Evolutionary conservation across 2,329 filamentous ascomycete species (phyloP).

Genomic region (Colletotrichum abscissum): DNA sequence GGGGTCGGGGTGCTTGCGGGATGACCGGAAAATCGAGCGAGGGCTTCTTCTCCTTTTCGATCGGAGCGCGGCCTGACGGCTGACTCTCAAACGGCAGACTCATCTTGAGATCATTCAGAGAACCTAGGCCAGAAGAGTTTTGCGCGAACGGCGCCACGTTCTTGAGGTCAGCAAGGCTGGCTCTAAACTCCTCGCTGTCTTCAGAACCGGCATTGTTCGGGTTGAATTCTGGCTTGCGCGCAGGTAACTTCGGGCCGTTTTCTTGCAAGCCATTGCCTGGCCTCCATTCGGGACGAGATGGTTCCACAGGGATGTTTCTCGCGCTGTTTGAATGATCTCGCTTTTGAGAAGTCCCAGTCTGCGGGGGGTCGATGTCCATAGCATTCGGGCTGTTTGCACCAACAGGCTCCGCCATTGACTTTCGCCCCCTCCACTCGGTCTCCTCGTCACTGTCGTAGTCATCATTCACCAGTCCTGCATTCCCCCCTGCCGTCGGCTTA

Average conservation of each 20-base stretch:
- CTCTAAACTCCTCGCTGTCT: constrained; percentile 65
- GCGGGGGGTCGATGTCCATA: constrained; percentile 74
- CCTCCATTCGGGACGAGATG: constrained; percentile 69
- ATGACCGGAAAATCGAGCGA: constrained; percentile 58
- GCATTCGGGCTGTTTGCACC: constrained; percentile 63
- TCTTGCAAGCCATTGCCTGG: constrained; percentile 53
- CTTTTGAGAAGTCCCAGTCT: constrained; percentile 34
- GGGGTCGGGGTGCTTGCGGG: constrained; percentile 62
- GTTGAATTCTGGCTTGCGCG: constrained; percentile 41
- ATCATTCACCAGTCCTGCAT: constrained; percentile 57
- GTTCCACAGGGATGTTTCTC: constrained; percentile 68
- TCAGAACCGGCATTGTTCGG: constrained; percentile 61
- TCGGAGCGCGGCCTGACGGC: constrained; percentile 54
- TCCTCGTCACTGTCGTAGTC: constrained; percentile 59
- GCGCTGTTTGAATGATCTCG: constrained; percentile 45
- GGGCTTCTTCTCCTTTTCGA: constrained; percentile 47
- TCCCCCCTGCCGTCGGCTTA: constrained; percentile 58
- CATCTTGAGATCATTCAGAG: constrained; percentile 66
- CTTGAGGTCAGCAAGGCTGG: constrained; percentile 64
- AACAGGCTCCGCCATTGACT: constrained; percentile 42
- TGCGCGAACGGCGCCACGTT: constrained; percentile 67
- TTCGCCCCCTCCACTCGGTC: constrained; percentile 48
- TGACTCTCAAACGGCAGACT: constrained; percentile 68
- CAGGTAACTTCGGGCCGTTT: constrained; percentile 29
- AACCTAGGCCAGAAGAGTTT: constrained; percentile 60